Conservation (phyloP, 352 stramenopile genomes). For the Globisporangium nunn region DNA sequence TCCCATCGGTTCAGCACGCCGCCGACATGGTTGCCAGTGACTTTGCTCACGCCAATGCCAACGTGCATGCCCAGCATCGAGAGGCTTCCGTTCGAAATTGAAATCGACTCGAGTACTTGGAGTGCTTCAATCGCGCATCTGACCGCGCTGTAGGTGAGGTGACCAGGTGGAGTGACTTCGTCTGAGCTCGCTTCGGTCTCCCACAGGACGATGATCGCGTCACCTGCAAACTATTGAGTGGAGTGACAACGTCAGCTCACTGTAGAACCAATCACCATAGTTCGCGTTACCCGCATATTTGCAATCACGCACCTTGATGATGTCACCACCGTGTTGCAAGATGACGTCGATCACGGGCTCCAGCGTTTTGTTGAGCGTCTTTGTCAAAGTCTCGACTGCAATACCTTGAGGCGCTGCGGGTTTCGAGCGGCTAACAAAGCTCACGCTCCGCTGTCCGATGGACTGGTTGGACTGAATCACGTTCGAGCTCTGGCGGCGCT, state of each 20-base stretch:
- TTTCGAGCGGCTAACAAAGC: conserved; percentile 44
- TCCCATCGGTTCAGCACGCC: conserved; percentile 81
- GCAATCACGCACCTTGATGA: conserved; percentile 45
- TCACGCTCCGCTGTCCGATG: conserved; percentile 21
- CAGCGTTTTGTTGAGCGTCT: conserved; percentile 71
- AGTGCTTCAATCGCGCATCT: conserved; percentile 55
- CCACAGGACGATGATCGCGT: conserved; percentile 80
- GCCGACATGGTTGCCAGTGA: conserved; percentile 78
- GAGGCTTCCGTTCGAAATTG: conserved; percentile 15
- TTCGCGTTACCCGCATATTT: too few relatives aligned
- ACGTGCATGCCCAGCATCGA: conserved; percentile 72
- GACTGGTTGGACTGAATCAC: conserved; percentile 13
- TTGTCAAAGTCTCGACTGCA: conserved; percentile 66
- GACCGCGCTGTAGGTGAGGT: conserved; percentile 51
- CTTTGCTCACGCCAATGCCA: conserved; percentile 66
- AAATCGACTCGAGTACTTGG: conserved; percentile 26
- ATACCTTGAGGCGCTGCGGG: conserved; percentile 43
- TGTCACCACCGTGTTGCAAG: conserved; percentile 60
- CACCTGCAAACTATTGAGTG: conserved; percentile 41
- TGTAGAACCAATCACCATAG: not conserved
- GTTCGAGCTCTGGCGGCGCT: conserved; percentile 5
- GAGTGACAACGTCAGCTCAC: not conserved
- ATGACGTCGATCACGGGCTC: conserved; percentile 78
- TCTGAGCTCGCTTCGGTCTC: conserved; percentile 48
- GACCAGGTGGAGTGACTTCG: conserved; percentile 24